Evolutionary conservation across 2,329 filamentous ascomycete species (phyloP), one percentile per base, ranked within the genome.

Genomic region (Tolypocladium capitatum): DNA sequence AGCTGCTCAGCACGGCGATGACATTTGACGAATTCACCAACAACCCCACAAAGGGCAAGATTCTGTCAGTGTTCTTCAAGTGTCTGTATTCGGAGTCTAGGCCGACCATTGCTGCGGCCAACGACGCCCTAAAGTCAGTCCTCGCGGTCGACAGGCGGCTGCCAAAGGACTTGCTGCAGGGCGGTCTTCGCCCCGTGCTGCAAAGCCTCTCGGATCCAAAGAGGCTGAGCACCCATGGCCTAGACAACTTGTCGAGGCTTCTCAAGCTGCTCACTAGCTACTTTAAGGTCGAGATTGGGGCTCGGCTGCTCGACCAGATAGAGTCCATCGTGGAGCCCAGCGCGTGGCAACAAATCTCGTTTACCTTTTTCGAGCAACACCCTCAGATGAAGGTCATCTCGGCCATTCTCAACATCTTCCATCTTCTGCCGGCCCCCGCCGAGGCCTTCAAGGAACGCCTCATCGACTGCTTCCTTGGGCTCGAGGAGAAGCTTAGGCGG

Each of bases 231-330:
- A 86, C 91, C 0, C 85, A 90, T 57, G 90, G 90, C 2, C 72
- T 99, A 5, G 90, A 97, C 61, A 94, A 94, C 27, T 71, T 99
- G 31, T 90, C 90, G 18, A 81, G 91, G 35, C 74, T 99, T 2
- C 68, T 99, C 51, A 91, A 92, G 53, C 74, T 99, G 2, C 72
- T 99, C 18, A 98, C 91, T 0, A 97, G 92, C 50, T 98, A 98
- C 64, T 99, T 99, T 68, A 99, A 98, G 67, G 90, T 97, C 1
- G 92, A 98, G 62, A 98, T 99, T 47, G 94, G 92, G 7, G 80
- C 87, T 21, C 80, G 92, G 24, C 69, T 99, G n/a, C 73, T 99
- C 10, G 91, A 97, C 53, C 92, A 98, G 58, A 84, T 96, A 66
- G 91, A 91, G 60, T 79, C 83, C 11, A 89, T 98, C 53, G 90